Conservation (phyloP, 2,329 filamentous ascomycete genomes). For the Fusarium sp. region DNA sequence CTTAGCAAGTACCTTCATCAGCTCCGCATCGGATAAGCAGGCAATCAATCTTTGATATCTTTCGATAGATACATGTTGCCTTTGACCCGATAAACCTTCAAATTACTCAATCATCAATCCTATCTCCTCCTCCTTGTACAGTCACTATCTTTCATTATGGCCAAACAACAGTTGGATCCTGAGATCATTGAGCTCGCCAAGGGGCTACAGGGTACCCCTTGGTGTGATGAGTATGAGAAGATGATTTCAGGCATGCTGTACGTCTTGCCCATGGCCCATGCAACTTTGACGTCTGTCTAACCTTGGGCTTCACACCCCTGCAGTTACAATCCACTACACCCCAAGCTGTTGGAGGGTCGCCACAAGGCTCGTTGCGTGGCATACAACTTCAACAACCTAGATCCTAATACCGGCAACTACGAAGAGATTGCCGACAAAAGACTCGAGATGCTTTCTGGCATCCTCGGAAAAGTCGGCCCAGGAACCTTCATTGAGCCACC, state of each 20-base stretch:
- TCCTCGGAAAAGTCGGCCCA: constrained; percentile 35
- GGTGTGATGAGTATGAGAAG: constrained; percentile 43
- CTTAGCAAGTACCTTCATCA: not conserved
- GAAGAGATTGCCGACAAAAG: constrained; percentile 17
- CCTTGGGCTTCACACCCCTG: not conserved
- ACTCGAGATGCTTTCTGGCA: constrained; percentile 17
- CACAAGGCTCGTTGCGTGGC: constrained; percentile 33
- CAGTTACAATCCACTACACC: constrained; percentile 38
- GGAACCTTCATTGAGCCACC: constrained; percentile 71
- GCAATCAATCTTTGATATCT: not conserved
- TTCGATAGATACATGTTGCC: not conserved
- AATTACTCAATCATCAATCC: not conserved
- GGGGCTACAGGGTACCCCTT: constrained; percentile 26
- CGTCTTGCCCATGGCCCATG: not conserved
- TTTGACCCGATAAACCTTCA: not conserved
- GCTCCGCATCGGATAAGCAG: not conserved
- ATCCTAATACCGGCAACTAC: constrained; percentile 32
- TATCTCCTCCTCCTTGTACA: not conserved
- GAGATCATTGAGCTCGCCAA: constrained; percentile 41
- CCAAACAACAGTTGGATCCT: constrained; percentile 30
- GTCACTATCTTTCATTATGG: constrained; percentile 21
- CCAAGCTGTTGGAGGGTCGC: constrained; percentile 33
- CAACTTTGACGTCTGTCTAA: not conserved
- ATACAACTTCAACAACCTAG: constrained; percentile 41
- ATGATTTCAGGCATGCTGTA: constrained; percentile 46